Evolutionary conservation across 2,329 filamentous ascomycete genomes (phyloP), one percentile per base, ranked within the genome.

Genomic region (Xylaria sp.): DNA sequence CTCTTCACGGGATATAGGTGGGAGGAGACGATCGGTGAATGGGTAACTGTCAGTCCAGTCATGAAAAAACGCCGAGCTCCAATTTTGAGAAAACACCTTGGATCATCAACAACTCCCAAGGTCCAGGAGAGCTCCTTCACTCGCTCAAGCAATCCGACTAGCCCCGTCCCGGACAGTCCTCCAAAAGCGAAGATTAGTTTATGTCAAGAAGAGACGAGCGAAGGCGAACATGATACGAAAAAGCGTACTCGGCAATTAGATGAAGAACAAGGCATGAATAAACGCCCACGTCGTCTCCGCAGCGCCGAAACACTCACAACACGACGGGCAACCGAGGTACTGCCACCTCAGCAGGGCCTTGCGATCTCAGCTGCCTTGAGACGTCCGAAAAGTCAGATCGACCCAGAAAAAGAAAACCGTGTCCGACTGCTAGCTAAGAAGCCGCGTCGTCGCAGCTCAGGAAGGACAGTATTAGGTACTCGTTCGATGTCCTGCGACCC

Each of bases 21-120:
- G 86, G 86, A 88, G 74, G 85, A 87, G 73, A 84, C 83, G 54
- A 87, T 88, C 74, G 83, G 84, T 44, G 86, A 88, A 76, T 89
- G 86, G 86, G 83, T 88, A 60, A 84, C 81, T 20, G 81, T 78
- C 48, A 87, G 84, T 54, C 86, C 86, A 34, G 77, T 74, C 60
- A 57, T 70, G 46, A 76, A 78, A 57, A 74, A 71, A 66, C 70
- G 63, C 3, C 69, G 44, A 56, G 54, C 54, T 10, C 32, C 54
- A 25, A 51, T 52, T 75, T 76, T 56, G 44, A 66, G 62, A 76
- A 74, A 69, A 65, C 65, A 62, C 63, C 69, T 66, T 61, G 65
- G 71, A 69, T 73, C 70, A 64, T 72, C 66, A 25, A 72, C 58
- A 62, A 66, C 50, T 55, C 23, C 28, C 20, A 44, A 39, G 18